A percentile compares a stretch with the other conserved stretches of the same genome.
These are phyloP conservation scores for Chaetomium globosum DNA, from an alignment of 2,329 filamentous ascomycete genomes.

Conservation along the genomic window DNA sequence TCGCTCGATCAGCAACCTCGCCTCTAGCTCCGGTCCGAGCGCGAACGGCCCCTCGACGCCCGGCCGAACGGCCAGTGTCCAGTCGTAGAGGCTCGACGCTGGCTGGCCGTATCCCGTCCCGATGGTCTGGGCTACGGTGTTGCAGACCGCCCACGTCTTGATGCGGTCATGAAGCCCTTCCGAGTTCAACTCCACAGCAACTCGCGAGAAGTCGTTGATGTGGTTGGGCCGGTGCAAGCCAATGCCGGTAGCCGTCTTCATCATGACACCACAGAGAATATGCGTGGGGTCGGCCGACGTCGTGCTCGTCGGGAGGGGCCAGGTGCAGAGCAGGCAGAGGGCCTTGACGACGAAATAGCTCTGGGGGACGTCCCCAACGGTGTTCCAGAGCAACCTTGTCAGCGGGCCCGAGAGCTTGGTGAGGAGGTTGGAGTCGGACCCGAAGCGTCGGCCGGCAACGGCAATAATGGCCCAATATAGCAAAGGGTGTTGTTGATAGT, in stretches of 20 bases:
- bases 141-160: slow-evolving; percentile 81
- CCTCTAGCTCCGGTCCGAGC: slow-evolving; percentile 64
- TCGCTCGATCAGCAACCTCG: slow-evolving; percentile 69
- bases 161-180: slow-evolving; percentile 79
- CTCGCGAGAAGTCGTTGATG: slow-evolving; percentile 79
- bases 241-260: slow-evolving; percentile 83
- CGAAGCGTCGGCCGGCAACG: slow-evolving; percentile 72
- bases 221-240: slow-evolving; percentile 79
- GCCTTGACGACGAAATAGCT: slow-evolving; percentile 82
- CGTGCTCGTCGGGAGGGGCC: slow-evolving; percentile 80
- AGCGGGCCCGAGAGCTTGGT: slow-evolving; percentile 68
- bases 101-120: slow-evolving; percentile 85
- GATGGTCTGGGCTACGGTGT: slow-evolving; percentile 78
- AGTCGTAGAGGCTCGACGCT: slow-evolving; percentile 75
- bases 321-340: slow-evolving; percentile 76
- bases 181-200: slow-evolving; percentile 72
- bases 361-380: slow-evolving; percentile 74
- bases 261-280: slow-evolving; percentile 80
- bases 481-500: slow-evolving; percentile 74
- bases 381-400: slow-evolving; percentile 74
- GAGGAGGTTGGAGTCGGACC: slow-evolving; percentile 64
- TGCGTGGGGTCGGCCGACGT: slow-evolving; percentile 80
- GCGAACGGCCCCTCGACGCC: slow-evolving; percentile 63
- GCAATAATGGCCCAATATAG: slow-evolving; percentile 85
- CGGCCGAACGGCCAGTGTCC: slow-evolving; percentile 65